Evolutionary conservation across 306 rosid species (phyloP), one percentile per base, ranked within the genome.

Genomic region (Sindora glabra): DNA sequence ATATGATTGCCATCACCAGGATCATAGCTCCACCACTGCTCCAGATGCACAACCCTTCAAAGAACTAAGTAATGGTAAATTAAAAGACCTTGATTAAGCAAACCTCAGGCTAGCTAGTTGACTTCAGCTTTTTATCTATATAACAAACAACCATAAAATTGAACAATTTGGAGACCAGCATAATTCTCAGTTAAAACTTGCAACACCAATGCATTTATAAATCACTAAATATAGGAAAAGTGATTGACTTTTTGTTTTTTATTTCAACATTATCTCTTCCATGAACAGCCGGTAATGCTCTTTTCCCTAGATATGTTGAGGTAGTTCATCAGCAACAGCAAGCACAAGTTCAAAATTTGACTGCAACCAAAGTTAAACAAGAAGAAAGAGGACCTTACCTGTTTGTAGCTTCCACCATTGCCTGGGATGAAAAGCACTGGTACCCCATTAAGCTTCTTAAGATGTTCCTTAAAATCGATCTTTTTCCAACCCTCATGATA

Each of bases 391-490:
- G 69, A 75, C 82, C 90, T 70, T 78, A 83, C 99, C 99, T 94
- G 97, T 77, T 89, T 94, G 94, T 80, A 94, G 84, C 99, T 94
- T 49, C 99, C 99, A 39, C 99, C 95, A 71, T 94, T 94, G 48
- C 99, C 99, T 0, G 99, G 99, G 73, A 94, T 88, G 61, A 89
- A 89, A 74, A 94, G 99, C 51, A 89, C 87, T 0, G 99, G 97
- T 49, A 86, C 67, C 6, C 99, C 99, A 56, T 75, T 77, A 15
- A 94, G 94, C 84, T 82, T 89, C 71, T 80, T 80, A 6, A 86
- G 73, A 73, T 89, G 95, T 82, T 94, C 90, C 73, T 75, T 75
- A 48, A 74, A 84, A 71, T 94, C 95, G 23, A 89, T 89, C 87
- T 79, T 75, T 56, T 79, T 89, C 99, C 99, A 94, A 2, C 99